Conservation (phyloP, 257 asterid genomes). For the Solanum rostratum region DNA sequence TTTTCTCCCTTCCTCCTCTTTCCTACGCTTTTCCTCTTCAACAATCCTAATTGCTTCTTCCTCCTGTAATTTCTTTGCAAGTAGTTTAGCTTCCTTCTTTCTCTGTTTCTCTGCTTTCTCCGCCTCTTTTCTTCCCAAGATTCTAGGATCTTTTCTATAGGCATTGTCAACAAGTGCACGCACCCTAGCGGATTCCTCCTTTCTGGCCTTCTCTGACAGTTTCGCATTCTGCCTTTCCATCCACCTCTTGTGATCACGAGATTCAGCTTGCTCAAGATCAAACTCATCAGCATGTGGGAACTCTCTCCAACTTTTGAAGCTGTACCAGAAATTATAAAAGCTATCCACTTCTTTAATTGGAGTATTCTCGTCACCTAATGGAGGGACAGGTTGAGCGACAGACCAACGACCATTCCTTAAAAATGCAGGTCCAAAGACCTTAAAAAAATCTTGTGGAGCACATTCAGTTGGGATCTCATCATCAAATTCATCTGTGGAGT, state of each 20-base stretch:
- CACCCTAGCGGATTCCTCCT: slow-evolving; percentile 66
- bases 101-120: slow-evolving; percentile 76
- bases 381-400: slow-evolving; percentile 52
- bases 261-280: slow-evolving; percentile 91
- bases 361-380: slow-evolving; percentile 70
- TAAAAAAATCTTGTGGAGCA: slow-evolving; percentile 82
- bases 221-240: slow-evolving; percentile 97
- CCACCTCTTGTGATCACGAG: slow-evolving; percentile 94
- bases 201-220: slow-evolving; percentile 88
- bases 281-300: slow-evolving; percentile 95
- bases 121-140: slow-evolving; percentile 72
- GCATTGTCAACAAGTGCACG: slow-evolving; percentile 93
- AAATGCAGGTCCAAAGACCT: slow-evolving; percentile 93
- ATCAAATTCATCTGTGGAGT: slow-evolving; percentile 96
- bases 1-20: slow-evolving; percentile 64
- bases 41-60: slow-evolving; percentile 65
- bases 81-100: slow-evolving; percentile 72
- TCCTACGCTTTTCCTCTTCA: slow-evolving; percentile 68
- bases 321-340: slow-evolving; percentile 86
- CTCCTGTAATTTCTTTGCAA: slow-evolving; percentile 84
- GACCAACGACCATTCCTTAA: slow-evolving; percentile 99
- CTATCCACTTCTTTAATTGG: slow-evolving; percentile 54
- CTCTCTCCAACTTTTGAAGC: slow-evolving; percentile 95
- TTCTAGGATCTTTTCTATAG: slow-evolving; percentile 78
- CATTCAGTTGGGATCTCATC: slow-evolving; percentile 85